phyloP scores from a whole-genome alignment of 352 stramenopile genomes.

The Phytophthora syringae region DNA sequence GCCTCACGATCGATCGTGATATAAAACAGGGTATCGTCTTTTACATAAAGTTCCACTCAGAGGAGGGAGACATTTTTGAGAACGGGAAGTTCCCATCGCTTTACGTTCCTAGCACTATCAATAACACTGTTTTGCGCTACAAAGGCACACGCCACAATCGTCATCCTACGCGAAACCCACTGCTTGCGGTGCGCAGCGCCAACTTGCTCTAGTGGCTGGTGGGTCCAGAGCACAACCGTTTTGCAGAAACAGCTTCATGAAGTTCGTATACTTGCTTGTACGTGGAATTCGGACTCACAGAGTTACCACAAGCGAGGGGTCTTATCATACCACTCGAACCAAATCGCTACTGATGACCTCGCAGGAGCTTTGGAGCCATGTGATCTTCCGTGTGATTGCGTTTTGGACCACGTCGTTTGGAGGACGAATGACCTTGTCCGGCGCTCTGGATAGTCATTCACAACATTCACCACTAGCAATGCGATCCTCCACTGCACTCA shows the following conservation, averaged over 20 bases:
- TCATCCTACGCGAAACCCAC: no score
- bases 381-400: not conserved
- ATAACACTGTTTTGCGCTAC: no score
- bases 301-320: slow-evolving; percentile 7
- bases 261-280: slow-evolving; percentile 10
- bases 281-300: slow-evolving; percentile 3
- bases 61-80: no score
- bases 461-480: not conserved
- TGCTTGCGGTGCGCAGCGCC: no score
- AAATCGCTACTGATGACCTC: not conserved
- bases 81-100: no score
- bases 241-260: slow-evolving; percentile 17
- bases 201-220: no score
- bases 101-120: no score
- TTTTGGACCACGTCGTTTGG: not conserved
- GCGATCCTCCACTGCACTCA: slow-evolving; percentile 1
- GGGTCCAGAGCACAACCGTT: not conserved
- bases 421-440: not conserved
- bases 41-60: no score
- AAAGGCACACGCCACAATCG: no score
- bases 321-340: slow-evolving; percentile 15
- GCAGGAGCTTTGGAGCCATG: not conserved
- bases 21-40: no score
- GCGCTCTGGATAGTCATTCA: not conserved
- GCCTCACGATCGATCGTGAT: no score